Conservation (phyloP, 2,329 filamentous ascomycete species). For the Exserohilum turcica region DNA sequence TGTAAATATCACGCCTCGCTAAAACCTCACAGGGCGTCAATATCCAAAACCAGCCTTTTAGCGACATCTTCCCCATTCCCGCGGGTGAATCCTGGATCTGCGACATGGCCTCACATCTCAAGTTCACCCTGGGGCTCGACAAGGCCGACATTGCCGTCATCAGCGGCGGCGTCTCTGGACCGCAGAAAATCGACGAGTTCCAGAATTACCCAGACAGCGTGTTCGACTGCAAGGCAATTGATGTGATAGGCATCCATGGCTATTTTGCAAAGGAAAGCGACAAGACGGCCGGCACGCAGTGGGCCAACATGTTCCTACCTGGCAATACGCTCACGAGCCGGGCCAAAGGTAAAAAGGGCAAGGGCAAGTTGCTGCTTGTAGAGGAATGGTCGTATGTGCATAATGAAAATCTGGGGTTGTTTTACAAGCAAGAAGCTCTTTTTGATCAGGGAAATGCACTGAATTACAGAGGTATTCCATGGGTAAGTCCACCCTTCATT, state of each 20-base stretch:
- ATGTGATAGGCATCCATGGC: constrained; percentile 45
- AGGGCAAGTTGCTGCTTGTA: constrained; percentile 40
- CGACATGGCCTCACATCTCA: constrained; percentile 41
- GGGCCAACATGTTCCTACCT: constrained; percentile 43
- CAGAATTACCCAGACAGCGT: constrained; percentile 43
- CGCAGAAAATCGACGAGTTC: constrained; percentile 28
- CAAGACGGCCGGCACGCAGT: constrained; percentile 39
- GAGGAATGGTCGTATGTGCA: constrained; percentile 42
- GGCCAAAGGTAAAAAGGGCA: constrained; percentile 28
- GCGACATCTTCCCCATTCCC: constrained; percentile 42
- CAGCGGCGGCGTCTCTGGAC: constrained; percentile 42
- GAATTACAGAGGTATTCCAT: constrained; percentile 45
- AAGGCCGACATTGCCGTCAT: constrained; percentile 41
- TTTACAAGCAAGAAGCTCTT: constrained; percentile 40
- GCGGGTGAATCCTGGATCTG: constrained; percentile 45
- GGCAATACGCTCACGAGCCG: constrained; percentile 41
- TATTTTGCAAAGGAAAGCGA: constrained; percentile 32
- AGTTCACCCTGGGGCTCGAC: constrained; percentile 35
- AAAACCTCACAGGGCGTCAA: constrained; percentile 37
- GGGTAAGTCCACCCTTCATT: constrained; percentile 26
- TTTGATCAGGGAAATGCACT: constrained; percentile 45
- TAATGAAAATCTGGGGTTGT: constrained; percentile 25
- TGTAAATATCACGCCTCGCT: not conserved
- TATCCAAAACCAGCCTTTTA: constrained; percentile 44
- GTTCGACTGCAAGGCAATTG: constrained; percentile 40